Evolutionary conservation across 192 early-diverging fungal species (phyloP).

Genomic region (Umbelopsis vinacea): DNA sequence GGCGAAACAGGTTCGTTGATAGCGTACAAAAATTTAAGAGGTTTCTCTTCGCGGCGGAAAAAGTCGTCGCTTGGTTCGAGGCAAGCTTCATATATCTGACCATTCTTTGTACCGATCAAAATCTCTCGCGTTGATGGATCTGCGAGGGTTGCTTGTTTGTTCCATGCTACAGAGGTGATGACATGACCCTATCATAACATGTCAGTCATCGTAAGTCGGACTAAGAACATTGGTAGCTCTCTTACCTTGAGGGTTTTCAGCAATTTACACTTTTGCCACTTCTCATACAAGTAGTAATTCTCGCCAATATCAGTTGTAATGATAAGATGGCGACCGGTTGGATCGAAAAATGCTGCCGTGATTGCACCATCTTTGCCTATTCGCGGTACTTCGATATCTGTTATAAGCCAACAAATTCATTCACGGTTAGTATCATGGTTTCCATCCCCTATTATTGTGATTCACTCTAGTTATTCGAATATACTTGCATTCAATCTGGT

Average conservation of each 20-base stretch:
- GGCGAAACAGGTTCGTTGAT: conserved; percentile 70
- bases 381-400: conserved; percentile 76
- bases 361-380: conserved; percentile 63
- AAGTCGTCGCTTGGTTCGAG: conserved; percentile 85
- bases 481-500: conserved; percentile 65
- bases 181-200: conserved; percentile 60
- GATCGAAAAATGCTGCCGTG: conserved; percentile 83
- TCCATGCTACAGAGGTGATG: conserved; percentile 93
- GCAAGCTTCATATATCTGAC: conserved; percentile 89
- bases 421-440: too few species aligned
- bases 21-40: conserved; percentile 72
- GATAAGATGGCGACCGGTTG: conserved; percentile 86
- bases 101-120: conserved; percentile 84
- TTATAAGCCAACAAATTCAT: too few species aligned
- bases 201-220: neutral
- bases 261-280: conserved; percentile 84
- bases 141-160: conserved; percentile 51
- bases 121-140: conserved; percentile 79
- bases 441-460: too few species aligned
- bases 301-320: conserved; percentile 89
- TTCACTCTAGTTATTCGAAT: neutral
- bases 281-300: conserved; percentile 87
- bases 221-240: too few species aligned
- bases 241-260: conserved; percentile 79
- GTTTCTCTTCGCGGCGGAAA: conserved; percentile 83